Evolutionary conservation across 768 basidiomycete genomes (phyloP).

Genomic region (Hypsizygus marmoreus): DNA sequence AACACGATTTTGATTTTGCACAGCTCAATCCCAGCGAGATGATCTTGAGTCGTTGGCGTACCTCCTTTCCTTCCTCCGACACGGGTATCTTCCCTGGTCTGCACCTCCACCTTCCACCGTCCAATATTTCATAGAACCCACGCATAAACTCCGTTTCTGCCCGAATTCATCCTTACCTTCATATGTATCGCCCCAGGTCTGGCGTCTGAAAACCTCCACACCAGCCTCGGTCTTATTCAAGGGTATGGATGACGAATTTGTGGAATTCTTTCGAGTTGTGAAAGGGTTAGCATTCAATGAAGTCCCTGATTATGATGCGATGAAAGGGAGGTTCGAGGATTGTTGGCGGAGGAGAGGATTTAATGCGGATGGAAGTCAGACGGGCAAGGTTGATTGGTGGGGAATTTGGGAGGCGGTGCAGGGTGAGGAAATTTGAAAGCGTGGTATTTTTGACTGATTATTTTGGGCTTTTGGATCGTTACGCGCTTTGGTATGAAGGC

Average conservation of each 20-base stretch:
- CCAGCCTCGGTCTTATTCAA: slow-evolving; percentile 26
- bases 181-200: slow-evolving; percentile 26
- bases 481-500: no score
- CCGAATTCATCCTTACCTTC: neutral
- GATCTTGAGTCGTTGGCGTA: slow-evolving; percentile 39
- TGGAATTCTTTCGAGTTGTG: slow-evolving; percentile 32
- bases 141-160: neutral
- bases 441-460: no score
- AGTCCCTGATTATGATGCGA: slow-evolving; percentile 26
- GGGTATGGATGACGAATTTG: slow-evolving; percentile 27
- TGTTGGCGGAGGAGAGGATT: slow-evolving; percentile 17
- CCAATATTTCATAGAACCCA: neutral
- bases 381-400: slow-evolving; percentile 21
- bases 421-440: no score
- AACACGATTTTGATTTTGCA: neutral
- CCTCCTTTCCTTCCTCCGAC: slow-evolving; percentile 32
- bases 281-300: slow-evolving; percentile 32
- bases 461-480: no score
- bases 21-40: slow-evolving; percentile 36
- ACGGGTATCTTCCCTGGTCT: slow-evolving; percentile 33
- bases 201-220: slow-evolving; percentile 30
- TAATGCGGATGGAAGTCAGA: slow-evolving; percentile 7
- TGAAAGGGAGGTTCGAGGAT: slow-evolving; percentile 22
- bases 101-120: neutral
- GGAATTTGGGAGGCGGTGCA: no score